Conservation (phyloP, 495 filamentous ascomycete species). For the Penicillium cinerascens region DNA sequence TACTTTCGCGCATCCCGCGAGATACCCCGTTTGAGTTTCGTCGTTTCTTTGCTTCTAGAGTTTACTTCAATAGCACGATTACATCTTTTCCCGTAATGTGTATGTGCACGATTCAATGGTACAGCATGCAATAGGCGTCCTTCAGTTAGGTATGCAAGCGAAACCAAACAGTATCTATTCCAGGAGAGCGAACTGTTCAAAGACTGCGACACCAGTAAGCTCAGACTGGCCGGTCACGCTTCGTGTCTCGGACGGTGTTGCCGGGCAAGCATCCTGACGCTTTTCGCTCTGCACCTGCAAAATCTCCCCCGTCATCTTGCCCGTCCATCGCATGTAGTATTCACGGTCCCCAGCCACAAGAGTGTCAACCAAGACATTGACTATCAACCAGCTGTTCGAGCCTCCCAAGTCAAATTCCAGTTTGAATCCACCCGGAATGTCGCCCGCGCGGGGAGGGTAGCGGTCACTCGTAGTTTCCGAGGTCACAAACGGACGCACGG, state of each 20-base stretch:
- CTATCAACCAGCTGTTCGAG: conserved; percentile 2
- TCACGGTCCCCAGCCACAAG: conserved; percentile 14
- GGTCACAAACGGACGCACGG: conserved; percentile 13
- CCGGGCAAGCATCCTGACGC: background rate
- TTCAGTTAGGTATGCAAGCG: background rate
- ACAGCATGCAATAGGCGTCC: background rate
- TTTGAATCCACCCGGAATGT: conserved; percentile 19
- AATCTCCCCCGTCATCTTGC: conserved; percentile 19
- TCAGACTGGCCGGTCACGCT: background rate
- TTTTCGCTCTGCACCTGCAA: background rate
- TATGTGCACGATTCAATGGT: background rate
- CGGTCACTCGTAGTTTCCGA: conserved; percentile 10
- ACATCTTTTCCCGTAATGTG: background rate
- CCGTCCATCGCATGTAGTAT: conserved; percentile 29
- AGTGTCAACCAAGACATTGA: conserved; percentile 19
- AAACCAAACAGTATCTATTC: background rate
- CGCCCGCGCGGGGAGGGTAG: conserved; percentile 19
- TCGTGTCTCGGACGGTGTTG: background rate
- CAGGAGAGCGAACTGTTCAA: conserved; percentile 21
- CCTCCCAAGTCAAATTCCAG: conserved; percentile 11
- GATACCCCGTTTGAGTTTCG: conserved; percentile 6
- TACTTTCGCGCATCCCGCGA: conserved; percentile 9
- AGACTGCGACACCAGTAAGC: conserved; percentile 18
- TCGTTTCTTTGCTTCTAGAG: background rate
- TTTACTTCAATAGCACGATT: background rate